These are phyloP conservation scores for Penicillium decumbens DNA, from an alignment of 2,329 filamentous ascomycete species.

Conservation along the genomic window DNA sequence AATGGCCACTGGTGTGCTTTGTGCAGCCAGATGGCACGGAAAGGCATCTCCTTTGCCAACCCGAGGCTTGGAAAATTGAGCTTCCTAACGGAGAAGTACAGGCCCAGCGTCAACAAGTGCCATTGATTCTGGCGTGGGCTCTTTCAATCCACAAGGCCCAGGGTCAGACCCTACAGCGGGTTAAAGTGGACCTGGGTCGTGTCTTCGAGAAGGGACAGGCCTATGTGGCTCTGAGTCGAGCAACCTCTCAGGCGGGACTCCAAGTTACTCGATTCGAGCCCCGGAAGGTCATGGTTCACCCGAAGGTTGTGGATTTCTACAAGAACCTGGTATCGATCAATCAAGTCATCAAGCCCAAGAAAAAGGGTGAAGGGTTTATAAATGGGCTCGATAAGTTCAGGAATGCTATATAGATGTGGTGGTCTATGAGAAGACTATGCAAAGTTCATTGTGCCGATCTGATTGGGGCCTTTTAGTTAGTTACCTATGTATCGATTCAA, in stretches of 20 bases:
- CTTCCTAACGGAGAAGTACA: constrained; percentile 92
- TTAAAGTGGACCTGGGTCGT: constrained; percentile 86
- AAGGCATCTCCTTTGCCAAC: constrained; percentile 72
- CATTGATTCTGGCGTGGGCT: constrained; percentile 93
- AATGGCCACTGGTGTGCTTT: constrained; percentile 84
- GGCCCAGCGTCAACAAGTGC: constrained; percentile 75
- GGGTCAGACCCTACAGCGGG: constrained; percentile 85
- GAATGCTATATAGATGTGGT: constrained; percentile 44
- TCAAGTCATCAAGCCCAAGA: constrained; percentile 38
- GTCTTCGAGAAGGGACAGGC: constrained; percentile 98
- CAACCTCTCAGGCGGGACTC: constrained; percentile 78
- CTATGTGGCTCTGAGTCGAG: constrained; percentile 92
- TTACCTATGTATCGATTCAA: constrained; percentile 2
- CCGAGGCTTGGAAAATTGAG: constrained; percentile 94
- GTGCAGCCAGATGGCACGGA: constrained; percentile 70
- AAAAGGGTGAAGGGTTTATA: neutral
- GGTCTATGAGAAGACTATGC: constrained; percentile 2
- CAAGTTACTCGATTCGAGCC: constrained; percentile 87
- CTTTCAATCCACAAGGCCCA: constrained; percentile 97
- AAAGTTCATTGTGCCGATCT: neutral
- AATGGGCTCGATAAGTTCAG: constrained; percentile 35
- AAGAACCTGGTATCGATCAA: constrained; percentile 72
- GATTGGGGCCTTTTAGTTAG: neutral
- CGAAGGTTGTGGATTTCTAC: constrained; percentile 81
- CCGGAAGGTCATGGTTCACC: constrained; percentile 88